phyloP scores from a whole-genome alignment of 2,329 filamentous ascomycete genomes.

The Cladophialophora carrionii region DNA sequence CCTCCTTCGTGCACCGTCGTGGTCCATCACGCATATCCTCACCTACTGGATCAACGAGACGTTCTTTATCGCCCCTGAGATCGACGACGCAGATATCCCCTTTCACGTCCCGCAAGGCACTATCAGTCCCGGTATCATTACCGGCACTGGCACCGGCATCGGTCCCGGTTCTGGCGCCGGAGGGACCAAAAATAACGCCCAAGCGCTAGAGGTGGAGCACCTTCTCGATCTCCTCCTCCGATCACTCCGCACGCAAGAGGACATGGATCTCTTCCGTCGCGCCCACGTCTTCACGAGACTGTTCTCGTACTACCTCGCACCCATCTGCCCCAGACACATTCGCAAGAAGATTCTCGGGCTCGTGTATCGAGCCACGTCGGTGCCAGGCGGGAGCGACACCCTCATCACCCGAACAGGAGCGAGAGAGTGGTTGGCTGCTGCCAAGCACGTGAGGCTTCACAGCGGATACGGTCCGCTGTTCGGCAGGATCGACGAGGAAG shows the following conservation, averaged over 20 bases:
- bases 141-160: too few relatives aligned
- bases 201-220: slow-evolving; percentile 53
- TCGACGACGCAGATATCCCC: slow-evolving; percentile 64
- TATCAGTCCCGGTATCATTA: slow-evolving; percentile 42
- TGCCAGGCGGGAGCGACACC: slow-evolving; percentile 73
- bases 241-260: slow-evolving; percentile 40
- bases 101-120: slow-evolving; percentile 52
- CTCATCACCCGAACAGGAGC: slow-evolving; percentile 75
- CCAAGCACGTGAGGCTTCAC: slow-evolving; percentile 20
- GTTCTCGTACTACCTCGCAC: slow-evolving; percentile 69
- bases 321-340: slow-evolving; percentile 63
- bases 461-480: slow-evolving; percentile 23
- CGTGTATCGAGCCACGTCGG: slow-evolving; percentile 67
- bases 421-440: slow-evolving; percentile 64
- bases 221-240: slow-evolving; percentile 43
- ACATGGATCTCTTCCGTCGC: slow-evolving; percentile 57
- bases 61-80: slow-evolving; percentile 71
- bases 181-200: slow-evolving; percentile 39
- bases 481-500: slow-evolving; percentile 23
- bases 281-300: slow-evolving; percentile 73
- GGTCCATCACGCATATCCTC: slow-evolving; percentile 64
- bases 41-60: slow-evolving; percentile 69
- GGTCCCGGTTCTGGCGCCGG: slow-evolving; percentile 56
- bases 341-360: slow-evolving; percentile 65
- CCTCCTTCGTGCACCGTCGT: slow-evolving; percentile 74